Evolutionary conservation across 371 early-diverging fungal species (phyloP), one percentile per base, ranked within the genome.

Genomic region (Mitosporidium daphniae): DNA sequence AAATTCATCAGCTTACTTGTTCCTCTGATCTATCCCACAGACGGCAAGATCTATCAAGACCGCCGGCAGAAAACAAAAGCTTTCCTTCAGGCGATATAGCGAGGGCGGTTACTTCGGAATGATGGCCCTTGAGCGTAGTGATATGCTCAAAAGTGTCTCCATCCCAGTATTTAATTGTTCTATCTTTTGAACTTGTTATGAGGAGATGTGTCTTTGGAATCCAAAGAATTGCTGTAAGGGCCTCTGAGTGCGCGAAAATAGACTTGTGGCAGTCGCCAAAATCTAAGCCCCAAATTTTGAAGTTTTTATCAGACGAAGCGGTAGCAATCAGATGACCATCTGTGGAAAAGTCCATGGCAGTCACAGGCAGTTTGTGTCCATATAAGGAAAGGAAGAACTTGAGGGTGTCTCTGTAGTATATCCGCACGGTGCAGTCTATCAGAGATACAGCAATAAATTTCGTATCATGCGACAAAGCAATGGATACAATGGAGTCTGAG

Each of bases 191-290:
- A 2, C 56, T 59, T 8, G 77, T 60, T 35, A 84, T 74, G 35
- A 84, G 61, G 42, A 72, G 75, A 43, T 86, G 82, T 1, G 84
- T 84, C 14, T 68, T 65, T 50, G 57, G 61, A 3, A 78, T 72
- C 44, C 74, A 84, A 31, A 59, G 59, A 14, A 70, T 55, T 4
- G 47, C 45, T 48, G 72, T 75, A 17, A 86, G 59, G 19, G 62
- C 53, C 36, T 80, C 86, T 37, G 67, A 60, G 52, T 86, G 86
- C 2, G 78, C 84, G 40, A 70, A 57, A 23, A 84, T 34, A 19
- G 72, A 71, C 36, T 64, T 61, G 42, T 77, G 89, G 38, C 89
- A 89, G 49, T 89, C 89, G 36, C 89, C 89, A 41, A 84, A 89
- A 42, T 89, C 89, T 33, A 82, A 47, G 24, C 89, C 86, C 86